Percentiles rank a stretch among this genome's conserved stretches.
Conservation (phyloP, 257 asterid genomes). For the Jacaranda mimosifolia region DNA sequence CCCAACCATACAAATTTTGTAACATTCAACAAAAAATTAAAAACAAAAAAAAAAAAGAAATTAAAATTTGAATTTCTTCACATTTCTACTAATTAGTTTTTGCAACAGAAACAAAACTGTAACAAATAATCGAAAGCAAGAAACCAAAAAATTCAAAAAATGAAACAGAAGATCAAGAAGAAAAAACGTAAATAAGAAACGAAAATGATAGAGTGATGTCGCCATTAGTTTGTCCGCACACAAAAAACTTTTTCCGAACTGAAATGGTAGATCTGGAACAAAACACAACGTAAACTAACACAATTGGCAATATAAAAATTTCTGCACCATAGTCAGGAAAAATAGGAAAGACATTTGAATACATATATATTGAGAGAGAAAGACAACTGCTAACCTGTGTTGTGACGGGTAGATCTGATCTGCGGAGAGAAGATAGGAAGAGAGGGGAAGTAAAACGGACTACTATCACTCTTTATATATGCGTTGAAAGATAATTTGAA, state of each 20-base stretch:
- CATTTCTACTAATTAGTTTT: constrained; percentile 10
- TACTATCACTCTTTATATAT: constrained; percentile 28
- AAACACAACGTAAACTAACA: constrained; percentile 8
- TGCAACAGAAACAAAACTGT: constrained; percentile 15
- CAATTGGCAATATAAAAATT: constrained; percentile 19
- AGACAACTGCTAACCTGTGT: constrained; percentile 32
- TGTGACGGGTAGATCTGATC: constrained; percentile 43
- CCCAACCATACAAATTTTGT: no score
- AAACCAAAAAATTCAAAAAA: not conserved
- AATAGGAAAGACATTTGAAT: not conserved
- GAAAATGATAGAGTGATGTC: constrained; percentile 19
- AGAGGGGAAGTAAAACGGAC: constrained; percentile 16
- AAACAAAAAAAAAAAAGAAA: no score
- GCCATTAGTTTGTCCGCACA: constrained; percentile 12
- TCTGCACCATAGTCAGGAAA: no score
- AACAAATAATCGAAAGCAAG: not conserved
- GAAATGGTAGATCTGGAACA: constrained; percentile 41
- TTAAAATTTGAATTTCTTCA: no score
- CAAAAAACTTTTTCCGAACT: not conserved
- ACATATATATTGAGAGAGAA: not conserved
- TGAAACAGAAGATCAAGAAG: not conserved
- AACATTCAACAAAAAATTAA: no score
- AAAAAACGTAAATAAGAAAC: not conserved
- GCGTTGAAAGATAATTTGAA: not conserved
- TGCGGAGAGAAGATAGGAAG: constrained; percentile 43